Evolutionary conservation across 192 early-diverging fungal genomes (phyloP).

Genomic region (Entomortierella beljakovae): DNA sequence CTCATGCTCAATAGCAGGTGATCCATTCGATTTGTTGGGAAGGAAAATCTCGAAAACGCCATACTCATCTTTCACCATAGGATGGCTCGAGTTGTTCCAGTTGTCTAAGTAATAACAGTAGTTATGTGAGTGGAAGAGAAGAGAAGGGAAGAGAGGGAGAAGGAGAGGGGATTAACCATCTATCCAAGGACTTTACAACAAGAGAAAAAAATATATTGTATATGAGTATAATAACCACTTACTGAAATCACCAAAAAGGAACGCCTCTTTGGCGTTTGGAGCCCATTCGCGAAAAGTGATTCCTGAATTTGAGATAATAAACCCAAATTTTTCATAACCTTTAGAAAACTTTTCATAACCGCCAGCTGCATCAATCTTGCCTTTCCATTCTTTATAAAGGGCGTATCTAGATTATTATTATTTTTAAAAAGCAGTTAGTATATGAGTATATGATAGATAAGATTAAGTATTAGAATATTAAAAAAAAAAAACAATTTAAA

Average conservation of each 20-base stretch:
- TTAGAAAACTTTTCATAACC: constrained; percentile 88
- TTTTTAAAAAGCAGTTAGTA: not conserved
- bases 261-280: constrained; percentile 83
- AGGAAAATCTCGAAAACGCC: constrained; percentile 87
- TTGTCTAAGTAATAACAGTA: constrained; percentile 62
- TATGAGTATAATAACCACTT: constrained; percentile 31
- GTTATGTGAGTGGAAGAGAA: not conserved
- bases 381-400: constrained; percentile 73
- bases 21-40: constrained; percentile 70
- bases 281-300: constrained; percentile 96
- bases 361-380: constrained; percentile 79
- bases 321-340: constrained; percentile 85
- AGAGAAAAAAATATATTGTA: not conserved
- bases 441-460: not conserved
- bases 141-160: not conserved
- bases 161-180: not conserved
- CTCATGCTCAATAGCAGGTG: constrained; percentile 81
- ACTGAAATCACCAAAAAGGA: constrained; percentile 96
- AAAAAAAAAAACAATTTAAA: too few relatives aligned
- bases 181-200: not conserved
- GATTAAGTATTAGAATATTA: not conserved
- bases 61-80: constrained; percentile 84
- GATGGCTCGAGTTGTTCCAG: constrained; percentile 83
- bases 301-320: constrained; percentile 69
- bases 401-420: constrained; percentile 55